A percentile compares a stretch with the other conserved stretches of the same genome.
Conservation (phyloP, 2,329 filamentous ascomycete genomes). For the Colletotrichum noveboracense region DNA sequence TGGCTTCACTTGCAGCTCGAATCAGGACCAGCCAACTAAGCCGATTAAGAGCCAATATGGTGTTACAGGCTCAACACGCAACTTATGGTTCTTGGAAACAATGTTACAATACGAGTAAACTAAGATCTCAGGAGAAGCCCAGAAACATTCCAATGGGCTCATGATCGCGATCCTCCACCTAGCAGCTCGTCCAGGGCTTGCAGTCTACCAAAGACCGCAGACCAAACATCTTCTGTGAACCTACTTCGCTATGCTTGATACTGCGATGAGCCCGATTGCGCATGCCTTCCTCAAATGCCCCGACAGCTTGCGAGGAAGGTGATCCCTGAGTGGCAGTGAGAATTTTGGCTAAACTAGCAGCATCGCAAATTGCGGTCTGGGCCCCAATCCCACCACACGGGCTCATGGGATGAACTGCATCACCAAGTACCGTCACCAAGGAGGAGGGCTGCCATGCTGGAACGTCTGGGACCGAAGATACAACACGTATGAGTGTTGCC, state of each 20-base stretch:
- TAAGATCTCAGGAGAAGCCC: background rate
- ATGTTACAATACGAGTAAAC: background rate
- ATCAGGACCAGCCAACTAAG: background rate
- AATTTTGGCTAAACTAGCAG: background rate
- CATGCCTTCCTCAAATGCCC: background rate
- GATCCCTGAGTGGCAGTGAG: background rate
- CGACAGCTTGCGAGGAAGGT: background rate
- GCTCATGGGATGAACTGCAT: slow-evolving; percentile 64
- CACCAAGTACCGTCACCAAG: slow-evolving; percentile 63
- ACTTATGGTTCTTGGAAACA: background rate
- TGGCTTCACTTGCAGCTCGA: background rate
- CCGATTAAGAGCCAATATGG: background rate
- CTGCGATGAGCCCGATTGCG: background rate
- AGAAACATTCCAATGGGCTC: background rate
- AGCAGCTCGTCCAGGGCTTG: background rate
- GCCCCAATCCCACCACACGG: slow-evolving; percentile 58
- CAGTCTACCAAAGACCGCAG: background rate
- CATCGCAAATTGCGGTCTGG: background rate
- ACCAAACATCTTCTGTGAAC: slow-evolving; percentile 6
- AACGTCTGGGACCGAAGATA: slow-evolving; percentile 65
- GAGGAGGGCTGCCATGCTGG: slow-evolving; percentile 65
- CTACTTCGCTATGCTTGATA: background rate
- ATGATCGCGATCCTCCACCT: background rate
- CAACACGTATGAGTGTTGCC: slow-evolving; percentile 72
- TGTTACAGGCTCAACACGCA: background rate